Conservation (phyloP, 305 asterid genomes). For the Rubia balearica region DNA sequence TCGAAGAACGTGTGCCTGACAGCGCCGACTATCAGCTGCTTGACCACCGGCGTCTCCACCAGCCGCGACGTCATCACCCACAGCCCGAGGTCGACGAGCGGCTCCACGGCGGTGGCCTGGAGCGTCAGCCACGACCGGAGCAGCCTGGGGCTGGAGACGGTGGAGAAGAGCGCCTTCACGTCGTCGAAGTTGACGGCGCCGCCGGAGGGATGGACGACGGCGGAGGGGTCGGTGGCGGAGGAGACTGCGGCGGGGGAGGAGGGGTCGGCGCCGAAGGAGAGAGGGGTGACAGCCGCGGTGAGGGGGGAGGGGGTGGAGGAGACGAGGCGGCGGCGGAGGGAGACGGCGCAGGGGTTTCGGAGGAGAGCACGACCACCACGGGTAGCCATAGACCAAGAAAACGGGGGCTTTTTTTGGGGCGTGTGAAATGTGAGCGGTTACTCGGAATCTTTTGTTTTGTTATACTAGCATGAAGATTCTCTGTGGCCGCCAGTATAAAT, state of each 20-base stretch:
- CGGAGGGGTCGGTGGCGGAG: neutral
- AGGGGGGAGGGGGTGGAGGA: slow-evolving; percentile 35
- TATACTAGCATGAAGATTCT: neutral
- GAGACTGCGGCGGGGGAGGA: neutral
- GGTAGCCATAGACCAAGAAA: slow-evolving; percentile 33
- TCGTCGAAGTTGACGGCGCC: slow-evolving; percentile 35
- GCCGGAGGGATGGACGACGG: neutral
- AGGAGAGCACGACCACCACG: slow-evolving; percentile 32
- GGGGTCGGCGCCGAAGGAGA: slow-evolving; percentile 9
- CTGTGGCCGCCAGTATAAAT: neutral
- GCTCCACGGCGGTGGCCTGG: slow-evolving; percentile 34
- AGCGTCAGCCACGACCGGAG: slow-evolving; percentile 43
- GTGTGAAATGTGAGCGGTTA: neutral
- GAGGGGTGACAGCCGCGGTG: slow-evolving; percentile 18
- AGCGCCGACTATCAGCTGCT: slow-evolving; percentile 27
- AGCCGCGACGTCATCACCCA: slow-evolving; percentile 48
- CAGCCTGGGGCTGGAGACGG: slow-evolving; percentile 40
- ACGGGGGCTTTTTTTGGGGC: neutral
- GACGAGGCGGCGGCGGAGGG: slow-evolving; percentile 27
- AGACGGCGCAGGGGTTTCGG: slow-evolving; percentile 4
- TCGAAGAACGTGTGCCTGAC: slow-evolving; percentile 45
- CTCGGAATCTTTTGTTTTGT: neutral
- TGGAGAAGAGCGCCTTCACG: slow-evolving; percentile 35
- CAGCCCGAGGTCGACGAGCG: slow-evolving; percentile 49
- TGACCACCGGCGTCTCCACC: slow-evolving; percentile 32